A percentile compares a stretch with the other conserved stretches of the same genome.
Evolutionary conservation across 345 rosid species (phyloP).

Genomic region (Populus tremula): DNA sequence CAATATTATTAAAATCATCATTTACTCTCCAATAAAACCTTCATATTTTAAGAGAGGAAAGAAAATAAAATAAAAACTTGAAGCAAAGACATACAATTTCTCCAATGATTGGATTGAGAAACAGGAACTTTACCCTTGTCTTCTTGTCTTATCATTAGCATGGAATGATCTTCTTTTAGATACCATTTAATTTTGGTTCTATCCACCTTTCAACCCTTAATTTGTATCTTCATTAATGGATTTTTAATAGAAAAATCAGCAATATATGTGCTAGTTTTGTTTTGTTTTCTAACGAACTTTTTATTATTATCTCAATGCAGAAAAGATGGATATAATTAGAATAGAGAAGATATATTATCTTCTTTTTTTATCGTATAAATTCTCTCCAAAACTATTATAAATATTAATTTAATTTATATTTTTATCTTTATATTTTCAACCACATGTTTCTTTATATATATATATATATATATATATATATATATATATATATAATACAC

Average conservation of each 20-base stretch:
- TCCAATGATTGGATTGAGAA: conserved; percentile 31
- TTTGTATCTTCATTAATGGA: not conserved
- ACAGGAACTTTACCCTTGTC: conserved; percentile 29
- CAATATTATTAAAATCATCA: not conserved
- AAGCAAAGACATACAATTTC: conserved; percentile 16
- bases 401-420: too few species aligned
- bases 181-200: conserved; percentile 25
- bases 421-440: too few species aligned
- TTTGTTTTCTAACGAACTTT: not conserved
- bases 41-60: not conserved
- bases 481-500: too few species aligned
- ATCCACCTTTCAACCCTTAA: not conserved
- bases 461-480: too few species aligned
- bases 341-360: too few species aligned
- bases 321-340: too few species aligned
- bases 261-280: not conserved
- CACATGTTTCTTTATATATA: too few species aligned
- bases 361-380: too few species aligned
- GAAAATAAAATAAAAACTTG: not conserved
- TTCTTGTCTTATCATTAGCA: conserved; percentile 34
- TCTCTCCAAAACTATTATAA: too few species aligned
- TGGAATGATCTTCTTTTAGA: conserved; percentile 41
- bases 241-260: not conserved
- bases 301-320: too few species aligned
- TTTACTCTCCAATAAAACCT: not conserved